These are phyloP conservation scores for Turritis glabra DNA, from an alignment of 345 rosid species.

Conservation along the genomic window DNA sequence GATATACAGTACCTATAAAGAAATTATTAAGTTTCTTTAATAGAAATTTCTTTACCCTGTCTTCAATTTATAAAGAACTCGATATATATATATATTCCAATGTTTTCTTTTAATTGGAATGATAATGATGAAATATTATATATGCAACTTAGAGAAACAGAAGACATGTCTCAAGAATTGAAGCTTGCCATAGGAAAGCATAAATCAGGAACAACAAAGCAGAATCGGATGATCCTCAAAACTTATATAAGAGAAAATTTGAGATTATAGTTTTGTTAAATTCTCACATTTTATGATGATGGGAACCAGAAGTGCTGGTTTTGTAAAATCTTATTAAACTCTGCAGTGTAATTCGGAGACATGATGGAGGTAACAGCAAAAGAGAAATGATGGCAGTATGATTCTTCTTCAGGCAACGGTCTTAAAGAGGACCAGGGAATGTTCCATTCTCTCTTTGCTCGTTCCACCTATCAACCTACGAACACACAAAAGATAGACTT, in stretches of 20 bases:
- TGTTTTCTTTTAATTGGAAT: constrained; percentile 2
- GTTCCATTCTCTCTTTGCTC: constrained; percentile 98
- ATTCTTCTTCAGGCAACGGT: constrained; percentile 21
- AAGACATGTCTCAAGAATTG: constrained; percentile 5
- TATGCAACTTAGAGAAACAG: constrained; percentile 9
- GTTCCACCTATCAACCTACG: constrained; percentile 86
- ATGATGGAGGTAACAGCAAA: constrained; percentile 25
- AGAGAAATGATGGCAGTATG: constrained; percentile 1
- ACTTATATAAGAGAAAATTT: constrained; percentile 17
- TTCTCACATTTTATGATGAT: constrained; percentile 38
- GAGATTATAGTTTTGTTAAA: constrained; percentile 32
- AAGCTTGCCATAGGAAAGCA: neutral
- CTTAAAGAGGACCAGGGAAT: constrained; percentile 95
- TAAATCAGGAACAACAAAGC: constrained; percentile 7
- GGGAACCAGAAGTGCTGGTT: constrained; percentile 37
- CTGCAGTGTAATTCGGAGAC: constrained; percentile 27
- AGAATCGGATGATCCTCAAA: constrained; percentile 34
- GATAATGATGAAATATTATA: neutral
- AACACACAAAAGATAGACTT: constrained; percentile 9
- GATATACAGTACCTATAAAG: too few species aligned
- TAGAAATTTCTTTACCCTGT: too few species aligned
- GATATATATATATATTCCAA: neutral
- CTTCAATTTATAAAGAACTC: neutral
- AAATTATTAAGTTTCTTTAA: too few species aligned
- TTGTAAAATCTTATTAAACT: constrained; percentile 42